Percentiles rank a stretch among this genome's conserved stretches.
These are phyloP conservation scores for Rosa hybrid DNA, from an alignment of 331 rosid species.

Conservation along the genomic window DNA sequence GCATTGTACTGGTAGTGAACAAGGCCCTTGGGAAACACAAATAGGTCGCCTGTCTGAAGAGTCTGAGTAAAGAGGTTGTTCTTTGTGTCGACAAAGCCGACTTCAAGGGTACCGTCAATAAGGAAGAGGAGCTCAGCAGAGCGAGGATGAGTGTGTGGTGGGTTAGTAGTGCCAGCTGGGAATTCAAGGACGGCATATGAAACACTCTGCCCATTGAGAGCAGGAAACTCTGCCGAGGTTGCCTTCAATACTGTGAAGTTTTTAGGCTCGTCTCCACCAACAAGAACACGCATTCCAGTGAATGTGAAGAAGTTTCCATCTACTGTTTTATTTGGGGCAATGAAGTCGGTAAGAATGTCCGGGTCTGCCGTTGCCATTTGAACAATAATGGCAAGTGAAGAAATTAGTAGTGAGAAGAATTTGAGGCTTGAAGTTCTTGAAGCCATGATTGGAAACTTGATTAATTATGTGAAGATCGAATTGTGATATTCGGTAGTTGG, in stretches of 20 bases:
- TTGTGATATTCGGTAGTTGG: neutral
- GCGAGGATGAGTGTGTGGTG: conserved; percentile 36
- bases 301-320: conserved; percentile 43
- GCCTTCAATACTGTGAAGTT: conserved; percentile 12
- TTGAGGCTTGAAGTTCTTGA: conserved; percentile 1
- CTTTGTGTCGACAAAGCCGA: conserved; percentile 28
- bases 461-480: neutral
- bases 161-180: conserved; percentile 15
- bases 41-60: conserved; percentile 13
- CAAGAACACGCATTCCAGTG: conserved; percentile 9
- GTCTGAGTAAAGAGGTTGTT: conserved; percentile 28
- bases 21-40: conserved; percentile 27
- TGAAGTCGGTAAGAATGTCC: conserved; percentile 31
- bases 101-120: neutral
- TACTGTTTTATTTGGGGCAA: conserved; percentile 15
- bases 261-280: neutral
- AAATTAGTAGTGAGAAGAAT: conserved; percentile 19
- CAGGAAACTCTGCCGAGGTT: conserved; percentile 5
- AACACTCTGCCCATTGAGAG: conserved; percentile 23
- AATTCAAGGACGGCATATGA: conserved; percentile 14
- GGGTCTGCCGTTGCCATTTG: conserved; percentile 29
- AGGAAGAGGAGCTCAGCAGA: conserved; percentile 30
- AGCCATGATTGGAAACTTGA: conserved; percentile 6
- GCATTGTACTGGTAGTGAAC: conserved; percentile 27
- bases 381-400: conserved; percentile 9